Base-by-base conservation (phyloP, 2,329 filamentous ascomycete genomes). In the Penicillium digitatum region DNA sequence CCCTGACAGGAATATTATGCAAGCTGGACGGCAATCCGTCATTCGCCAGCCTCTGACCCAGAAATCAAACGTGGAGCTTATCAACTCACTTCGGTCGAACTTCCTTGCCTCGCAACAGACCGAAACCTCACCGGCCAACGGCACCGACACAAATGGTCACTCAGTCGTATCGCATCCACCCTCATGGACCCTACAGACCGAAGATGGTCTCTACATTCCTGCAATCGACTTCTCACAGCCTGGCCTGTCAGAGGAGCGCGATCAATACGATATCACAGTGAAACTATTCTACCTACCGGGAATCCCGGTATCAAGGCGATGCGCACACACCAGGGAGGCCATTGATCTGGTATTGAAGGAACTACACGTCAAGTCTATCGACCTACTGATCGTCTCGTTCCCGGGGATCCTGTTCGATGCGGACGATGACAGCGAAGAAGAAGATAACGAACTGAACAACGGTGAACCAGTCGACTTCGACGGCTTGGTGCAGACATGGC, bases 351-450 rank as follows among this genome's bases (percentile, higher is more conserved):
- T 97, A 10, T 79, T 87, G 61, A 88, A 87, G 70, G 90, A 95
- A 73, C 78, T 99, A 54, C 82, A 86, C 50, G 85, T 92, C 8
- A 73, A 82, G 9, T 85, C 82, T 27, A 86, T 97, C 61, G 90
- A 97, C 70, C 82, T 99, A 27, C 81, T 99, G 42, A 94, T 99
- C 61, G 86, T 93, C 10, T 95, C 90, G 0, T 97, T 96, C 72
- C 93, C 94, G 0, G 91, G 90, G 45, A 87, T 97, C 72, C 89
- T 89, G 6, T 97, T 97, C 66, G 92, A 96, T 65, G 92, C 92
- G 46, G 89, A 94, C 68, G 92, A 91, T 71, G 90, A 95, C 69
- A 92, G 87, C 75, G 83, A 87, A 64, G 87, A 73, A 22, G 73
- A 75, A 45, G 87, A 88, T 42, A 84, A 87, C 68, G 74, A 82